These are phyloP conservation scores for Blastobotrys petasosporus DNA, from an alignment of 1,139 yeast genomes.

Conservation along the genomic window DNA sequence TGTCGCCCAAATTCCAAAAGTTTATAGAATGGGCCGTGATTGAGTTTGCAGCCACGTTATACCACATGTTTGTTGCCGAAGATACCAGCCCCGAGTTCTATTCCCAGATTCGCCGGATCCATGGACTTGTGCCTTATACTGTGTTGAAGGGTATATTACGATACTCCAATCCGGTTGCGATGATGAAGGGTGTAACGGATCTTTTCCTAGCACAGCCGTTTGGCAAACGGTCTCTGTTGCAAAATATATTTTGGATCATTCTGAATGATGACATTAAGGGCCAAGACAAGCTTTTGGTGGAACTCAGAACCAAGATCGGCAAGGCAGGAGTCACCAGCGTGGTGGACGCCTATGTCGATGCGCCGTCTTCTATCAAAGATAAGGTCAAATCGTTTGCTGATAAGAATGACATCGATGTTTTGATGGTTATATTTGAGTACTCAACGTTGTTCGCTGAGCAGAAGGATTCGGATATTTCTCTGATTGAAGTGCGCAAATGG, in stretches of 20 bases:
- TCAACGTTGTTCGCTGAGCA: neutral
- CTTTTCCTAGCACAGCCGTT: constrained; percentile 73
- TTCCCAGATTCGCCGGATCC: constrained; percentile 61
- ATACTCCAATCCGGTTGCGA: constrained; percentile 80
- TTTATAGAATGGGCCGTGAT: constrained; percentile 78
- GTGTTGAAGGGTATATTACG: constrained; percentile 67
- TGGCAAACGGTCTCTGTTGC: constrained; percentile 63
- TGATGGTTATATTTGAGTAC: neutral
- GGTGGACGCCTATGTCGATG: constrained; percentile 28
- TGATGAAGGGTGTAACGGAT: constrained; percentile 71
- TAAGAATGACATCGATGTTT: constrained; percentile 6
- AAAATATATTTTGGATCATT: constrained; percentile 64
- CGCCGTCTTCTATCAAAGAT: neutral
- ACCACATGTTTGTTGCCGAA: constrained; percentile 70
- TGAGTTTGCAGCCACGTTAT: constrained; percentile 76
- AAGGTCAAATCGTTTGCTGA: constrained; percentile 3
- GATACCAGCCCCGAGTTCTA: constrained; percentile 74
- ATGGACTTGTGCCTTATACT: constrained; percentile 68
- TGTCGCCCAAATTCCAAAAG: constrained; percentile 60
- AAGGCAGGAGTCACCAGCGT: constrained; percentile 29
- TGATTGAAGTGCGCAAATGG: constrained; percentile 26
- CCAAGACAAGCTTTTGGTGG: constrained; percentile 51
- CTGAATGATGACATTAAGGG: constrained; percentile 72
- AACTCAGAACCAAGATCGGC: constrained; percentile 39
- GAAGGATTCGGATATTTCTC: constrained; percentile 13